These are phyloP conservation scores for Tephrocybe rancida DNA, from an alignment of 768 basidiomycete species.

Conservation along the genomic window DNA sequence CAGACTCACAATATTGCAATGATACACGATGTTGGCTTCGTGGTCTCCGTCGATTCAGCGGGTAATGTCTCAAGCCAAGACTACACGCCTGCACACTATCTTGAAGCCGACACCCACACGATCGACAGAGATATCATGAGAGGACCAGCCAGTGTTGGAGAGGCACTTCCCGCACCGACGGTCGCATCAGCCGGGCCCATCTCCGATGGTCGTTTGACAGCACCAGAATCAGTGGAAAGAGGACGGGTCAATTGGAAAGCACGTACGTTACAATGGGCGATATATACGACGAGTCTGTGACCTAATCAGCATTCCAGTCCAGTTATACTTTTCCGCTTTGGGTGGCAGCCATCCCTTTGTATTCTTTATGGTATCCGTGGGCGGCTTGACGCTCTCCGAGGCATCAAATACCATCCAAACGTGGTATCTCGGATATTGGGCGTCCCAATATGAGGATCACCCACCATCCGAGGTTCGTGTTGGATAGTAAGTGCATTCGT, in stretches of 20 bases:
- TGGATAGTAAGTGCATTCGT: slow-evolving; percentile 29
- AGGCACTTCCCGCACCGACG: background rate
- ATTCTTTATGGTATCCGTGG: slow-evolving; percentile 31
- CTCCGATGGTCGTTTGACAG: slow-evolving; percentile 55
- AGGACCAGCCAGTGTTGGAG: background rate
- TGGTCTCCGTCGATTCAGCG: slow-evolving; percentile 56
- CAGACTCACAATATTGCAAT: slow-evolving; percentile 55
- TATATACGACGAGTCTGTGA: slow-evolving; percentile 7
- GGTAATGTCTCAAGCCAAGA: slow-evolving; percentile 53
- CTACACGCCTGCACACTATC: slow-evolving; percentile 33
- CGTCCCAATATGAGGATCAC: slow-evolving; percentile 37
- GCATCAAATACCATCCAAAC: slow-evolving; percentile 28
- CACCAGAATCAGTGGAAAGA: slow-evolving; percentile 60
- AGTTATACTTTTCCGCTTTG: slow-evolving; percentile 36
- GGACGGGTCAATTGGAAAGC: slow-evolving; percentile 58
- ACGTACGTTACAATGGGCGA: slow-evolving; percentile 26
- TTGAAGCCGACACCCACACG: background rate
- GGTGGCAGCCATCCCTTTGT: slow-evolving; percentile 32
- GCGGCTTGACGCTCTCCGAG: slow-evolving; percentile 20
- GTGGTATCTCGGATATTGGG: slow-evolving; percentile 47
- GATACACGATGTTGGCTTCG: slow-evolving; percentile 51
- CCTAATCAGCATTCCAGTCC: slow-evolving; percentile 21
- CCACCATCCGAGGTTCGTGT: slow-evolving; percentile 32
- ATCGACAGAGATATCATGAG: background rate
- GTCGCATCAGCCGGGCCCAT: slow-evolving; percentile 8